Conservation (phyloP, 140 eudicot species). For the Flaveria floridana region DNA sequence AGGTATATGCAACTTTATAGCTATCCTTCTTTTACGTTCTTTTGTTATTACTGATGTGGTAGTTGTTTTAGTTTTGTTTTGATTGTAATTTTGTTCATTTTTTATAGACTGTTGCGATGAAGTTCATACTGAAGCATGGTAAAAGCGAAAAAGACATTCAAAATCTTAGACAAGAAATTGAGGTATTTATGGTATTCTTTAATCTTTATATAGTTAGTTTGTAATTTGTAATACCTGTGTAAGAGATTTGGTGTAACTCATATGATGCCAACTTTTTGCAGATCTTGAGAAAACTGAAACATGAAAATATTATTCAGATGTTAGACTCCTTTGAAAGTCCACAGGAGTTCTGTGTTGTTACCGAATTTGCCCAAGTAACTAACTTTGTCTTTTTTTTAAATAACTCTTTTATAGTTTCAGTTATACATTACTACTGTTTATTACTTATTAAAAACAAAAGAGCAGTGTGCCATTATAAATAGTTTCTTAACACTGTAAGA, state of each 20-base stretch:
- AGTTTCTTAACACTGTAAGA: not conserved
- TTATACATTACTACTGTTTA: not conserved
- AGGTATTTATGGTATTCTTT: slow-evolving; percentile 47
- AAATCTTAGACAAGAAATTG: slow-evolving; percentile 90
- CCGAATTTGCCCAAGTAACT: slow-evolving; percentile 91
- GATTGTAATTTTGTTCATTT: not conserved
- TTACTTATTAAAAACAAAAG: slow-evolving; percentile 11
- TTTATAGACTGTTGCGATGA: slow-evolving; percentile 92
- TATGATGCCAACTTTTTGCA: slow-evolving; percentile 33
- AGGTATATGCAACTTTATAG: slow-evolving; percentile 43
- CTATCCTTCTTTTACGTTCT: not conserved
- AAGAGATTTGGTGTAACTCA: not conserved
- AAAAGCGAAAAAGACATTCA: slow-evolving; percentile 94
- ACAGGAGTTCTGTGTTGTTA: slow-evolving; percentile 96
- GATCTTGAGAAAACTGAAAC: slow-evolving; percentile 96
- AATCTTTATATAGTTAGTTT: not conserved
- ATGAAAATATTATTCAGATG: slow-evolving; percentile 91
- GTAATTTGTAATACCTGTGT: not conserved
- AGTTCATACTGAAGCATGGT: slow-evolving; percentile 88
- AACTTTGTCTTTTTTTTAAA: slow-evolving; percentile 4
- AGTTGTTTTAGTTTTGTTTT: not conserved
- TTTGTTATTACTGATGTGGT: not conserved
- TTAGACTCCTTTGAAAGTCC: slow-evolving; percentile 94
- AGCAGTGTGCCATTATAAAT: not conserved
- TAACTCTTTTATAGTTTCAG: not conserved